Evolutionary conservation across 768 basidiomycete genomes (phyloP).

Genomic region (Dendrothele bispora): DNA sequence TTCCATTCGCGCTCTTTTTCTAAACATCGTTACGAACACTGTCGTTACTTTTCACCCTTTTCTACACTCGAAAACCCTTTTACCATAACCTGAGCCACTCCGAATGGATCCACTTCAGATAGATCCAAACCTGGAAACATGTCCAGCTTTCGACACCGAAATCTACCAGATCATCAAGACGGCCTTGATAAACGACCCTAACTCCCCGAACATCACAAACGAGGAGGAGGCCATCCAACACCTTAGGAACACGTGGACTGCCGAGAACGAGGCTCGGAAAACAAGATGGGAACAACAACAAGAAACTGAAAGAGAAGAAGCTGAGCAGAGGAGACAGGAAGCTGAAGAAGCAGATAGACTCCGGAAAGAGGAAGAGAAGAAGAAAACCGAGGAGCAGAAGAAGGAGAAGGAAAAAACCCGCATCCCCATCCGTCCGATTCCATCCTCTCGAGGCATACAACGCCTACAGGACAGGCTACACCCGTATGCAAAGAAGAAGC

Average conservation of each 20-base stretch:
- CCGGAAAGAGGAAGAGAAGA: slow-evolving; percentile 16
- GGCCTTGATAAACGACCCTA: background rate
- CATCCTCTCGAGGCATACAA: background rate
- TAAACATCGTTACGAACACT: too few relatives aligned
- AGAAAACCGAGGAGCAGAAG: slow-evolving; percentile 18
- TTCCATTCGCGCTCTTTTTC: too few relatives aligned
- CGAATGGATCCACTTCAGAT: slow-evolving; percentile 1
- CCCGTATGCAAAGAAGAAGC: background rate
- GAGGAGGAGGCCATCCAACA: slow-evolving; percentile 11
- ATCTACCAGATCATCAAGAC: background rate
- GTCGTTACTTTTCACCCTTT: too few relatives aligned
- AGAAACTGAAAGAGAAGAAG: slow-evolving; percentile 12
- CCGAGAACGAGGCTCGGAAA: background rate
- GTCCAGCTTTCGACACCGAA: slow-evolving; percentile 4
- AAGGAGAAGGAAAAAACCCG: slow-evolving; percentile 15
- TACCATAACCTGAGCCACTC: too few relatives aligned
- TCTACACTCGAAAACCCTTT: too few relatives aligned
- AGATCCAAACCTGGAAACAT: slow-evolving; percentile 1
- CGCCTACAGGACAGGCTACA: background rate
- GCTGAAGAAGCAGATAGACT: slow-evolving; percentile 14
- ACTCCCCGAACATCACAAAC: background rate
- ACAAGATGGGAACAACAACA: slow-evolving; percentile 1
- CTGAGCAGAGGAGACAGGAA: slow-evolving; percentile 24
- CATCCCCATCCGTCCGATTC: background rate
- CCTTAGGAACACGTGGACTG: background rate